phyloP scores from a whole-genome alignment of 257 asterid genomes.

The Striga asiatica region DNA sequence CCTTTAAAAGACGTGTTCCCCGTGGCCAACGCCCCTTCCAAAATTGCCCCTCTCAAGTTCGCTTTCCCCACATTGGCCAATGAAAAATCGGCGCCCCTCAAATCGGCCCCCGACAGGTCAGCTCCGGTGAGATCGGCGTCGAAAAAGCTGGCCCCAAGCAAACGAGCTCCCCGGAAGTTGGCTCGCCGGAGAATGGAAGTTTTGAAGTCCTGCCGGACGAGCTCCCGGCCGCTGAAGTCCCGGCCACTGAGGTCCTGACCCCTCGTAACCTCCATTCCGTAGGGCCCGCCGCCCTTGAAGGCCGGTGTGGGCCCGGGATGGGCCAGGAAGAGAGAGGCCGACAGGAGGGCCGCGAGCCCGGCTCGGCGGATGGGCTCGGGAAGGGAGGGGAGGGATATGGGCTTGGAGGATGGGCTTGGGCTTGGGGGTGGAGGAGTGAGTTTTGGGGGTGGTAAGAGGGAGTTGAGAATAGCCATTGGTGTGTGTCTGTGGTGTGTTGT shows the following conservation, averaged over 20 bases:
- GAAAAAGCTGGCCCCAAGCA: constrained; percentile 92
- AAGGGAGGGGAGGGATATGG: too few species aligned
- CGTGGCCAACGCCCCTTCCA: constrained; percentile 90
- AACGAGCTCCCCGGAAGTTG: constrained; percentile 84
- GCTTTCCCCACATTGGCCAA: constrained; percentile 85
- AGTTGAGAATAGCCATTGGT: too few species aligned
- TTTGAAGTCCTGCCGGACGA: constrained; percentile 89
- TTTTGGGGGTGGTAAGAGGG: too few species aligned
- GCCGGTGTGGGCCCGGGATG: too few species aligned
- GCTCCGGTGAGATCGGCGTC: constrained; percentile 99
- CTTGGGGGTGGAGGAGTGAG: too few species aligned
- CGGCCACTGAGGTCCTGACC: constrained; percentile 90
- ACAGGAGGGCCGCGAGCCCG: too few species aligned
- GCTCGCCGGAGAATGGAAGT: constrained; percentile 94
- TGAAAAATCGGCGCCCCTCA: constrained; percentile 93
- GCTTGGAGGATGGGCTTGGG: too few species aligned
- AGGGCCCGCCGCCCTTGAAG: constrained; percentile 99
- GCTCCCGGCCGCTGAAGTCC: constrained; percentile 79
- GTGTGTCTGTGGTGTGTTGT: too few species aligned
- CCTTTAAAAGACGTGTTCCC: constrained; percentile 94
- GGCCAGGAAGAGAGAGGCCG: too few species aligned
- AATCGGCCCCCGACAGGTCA: constrained; percentile 92
- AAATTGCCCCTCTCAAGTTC: constrained; percentile 80
- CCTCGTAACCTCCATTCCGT: constrained; percentile 89
- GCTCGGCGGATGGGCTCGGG: too few species aligned